These are phyloP conservation scores for Trifolium dubium DNA, from an alignment of 306 rosid species.

Conservation along the genomic window DNA sequence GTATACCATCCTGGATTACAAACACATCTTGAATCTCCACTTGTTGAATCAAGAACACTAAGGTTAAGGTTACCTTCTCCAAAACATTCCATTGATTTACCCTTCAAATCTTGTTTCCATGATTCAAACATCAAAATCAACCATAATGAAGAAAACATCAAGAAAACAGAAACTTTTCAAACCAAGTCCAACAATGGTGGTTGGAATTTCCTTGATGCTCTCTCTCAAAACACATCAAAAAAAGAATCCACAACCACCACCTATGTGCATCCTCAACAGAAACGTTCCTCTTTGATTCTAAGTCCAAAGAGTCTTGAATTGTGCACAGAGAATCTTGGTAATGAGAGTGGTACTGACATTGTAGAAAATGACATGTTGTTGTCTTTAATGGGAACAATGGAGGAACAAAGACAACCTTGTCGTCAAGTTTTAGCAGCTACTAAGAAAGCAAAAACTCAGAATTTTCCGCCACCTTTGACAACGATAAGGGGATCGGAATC, in stretches of 20 bases:
- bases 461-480: constrained; percentile 93
- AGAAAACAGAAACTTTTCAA: constrained; percentile 10
- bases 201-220: constrained; percentile 69
- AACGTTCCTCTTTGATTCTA: constrained; percentile 51
- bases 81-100: constrained; percentile 51
- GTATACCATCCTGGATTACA: constrained; percentile 45
- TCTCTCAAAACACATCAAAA: constrained; percentile 31
- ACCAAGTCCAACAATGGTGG: constrained; percentile 13
- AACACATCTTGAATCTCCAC: constrained; percentile 44
- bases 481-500: constrained; percentile 75
- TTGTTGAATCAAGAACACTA: constrained; percentile 66
- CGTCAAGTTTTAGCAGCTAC: constrained; percentile 36
- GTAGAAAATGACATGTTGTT: constrained; percentile 42
- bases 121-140: constrained; percentile 41
- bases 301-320: constrained; percentile 68
- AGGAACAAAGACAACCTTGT: constrained; percentile 48
- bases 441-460: constrained; percentile 46
- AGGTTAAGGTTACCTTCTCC: constrained; percentile 59
- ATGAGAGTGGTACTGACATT: constrained; percentile 79
- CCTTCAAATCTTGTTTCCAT: constrained; percentile 49
- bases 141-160: constrained; percentile 12
- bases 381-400: constrained; percentile 41
- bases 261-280: constrained; percentile 69
- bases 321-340: constrained; percentile 89
- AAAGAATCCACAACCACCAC: constrained; percentile 14